Conservation (phyloP, 495 filamentous ascomycete species). For the Bombardia bombarda region DNA sequence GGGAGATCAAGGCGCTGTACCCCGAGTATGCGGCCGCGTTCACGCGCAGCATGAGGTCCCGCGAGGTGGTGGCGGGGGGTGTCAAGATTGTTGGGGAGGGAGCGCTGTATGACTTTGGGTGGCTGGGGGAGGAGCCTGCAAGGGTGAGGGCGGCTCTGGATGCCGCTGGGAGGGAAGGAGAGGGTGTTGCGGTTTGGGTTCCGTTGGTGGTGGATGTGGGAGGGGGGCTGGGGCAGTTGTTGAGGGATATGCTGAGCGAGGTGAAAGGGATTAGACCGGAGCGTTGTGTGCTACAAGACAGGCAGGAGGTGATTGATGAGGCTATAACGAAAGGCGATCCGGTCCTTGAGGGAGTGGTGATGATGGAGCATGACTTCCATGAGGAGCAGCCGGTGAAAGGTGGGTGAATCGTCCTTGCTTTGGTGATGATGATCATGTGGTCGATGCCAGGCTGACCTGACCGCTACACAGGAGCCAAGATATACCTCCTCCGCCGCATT, state of each 20-base stretch:
- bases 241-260: slow-evolving; percentile 25
- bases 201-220: slow-evolving; percentile 42
- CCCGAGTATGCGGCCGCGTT: slow-evolving; percentile 14
- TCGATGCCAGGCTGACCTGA: not conserved
- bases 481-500: slow-evolving; percentile 43
- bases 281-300: slow-evolving; percentile 38
- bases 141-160: no score
- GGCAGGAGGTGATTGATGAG: slow-evolving; percentile 30
- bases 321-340: slow-evolving; percentile 9
- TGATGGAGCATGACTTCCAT: slow-evolving; percentile 36
- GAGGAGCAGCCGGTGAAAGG: slow-evolving; percentile 33
- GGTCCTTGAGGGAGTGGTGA: slow-evolving; percentile 18
- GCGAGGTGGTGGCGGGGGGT: slow-evolving; percentile 16
- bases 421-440: not conserved
- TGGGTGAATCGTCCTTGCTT: slow-evolving; percentile 1
- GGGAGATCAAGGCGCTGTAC: slow-evolving; percentile 22
- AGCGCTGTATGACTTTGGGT: slow-evolving; percentile 17
- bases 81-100: slow-evolving; percentile 4
- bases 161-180: not conserved
- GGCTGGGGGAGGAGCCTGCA: slow-evolving; percentile 18
- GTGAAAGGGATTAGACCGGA: slow-evolving; percentile 20
- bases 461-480: slow-evolving; percentile 29
- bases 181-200: no score
- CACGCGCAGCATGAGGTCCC: slow-evolving; percentile 11
- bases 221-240: slow-evolving; percentile 39